phyloP scores from a whole-genome alignment of 148 eudicot genomes.

The Camellia granthamiana region DNA sequence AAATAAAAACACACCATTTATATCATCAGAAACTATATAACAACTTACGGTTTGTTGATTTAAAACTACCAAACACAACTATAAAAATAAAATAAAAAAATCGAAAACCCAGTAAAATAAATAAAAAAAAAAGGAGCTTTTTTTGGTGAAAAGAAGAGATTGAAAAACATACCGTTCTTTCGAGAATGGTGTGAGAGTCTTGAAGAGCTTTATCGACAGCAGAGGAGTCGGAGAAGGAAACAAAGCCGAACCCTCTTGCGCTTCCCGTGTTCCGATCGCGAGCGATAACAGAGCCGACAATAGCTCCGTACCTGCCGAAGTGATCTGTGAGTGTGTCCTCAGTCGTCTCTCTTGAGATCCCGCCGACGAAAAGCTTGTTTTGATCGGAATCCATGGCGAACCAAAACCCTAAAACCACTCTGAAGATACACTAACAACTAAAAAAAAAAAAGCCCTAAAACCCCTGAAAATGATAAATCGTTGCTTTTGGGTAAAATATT shows the following conservation, averaged over 20 bases:
- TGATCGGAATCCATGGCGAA: conserved; percentile 37
- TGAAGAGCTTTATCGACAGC: conserved; percentile 50
- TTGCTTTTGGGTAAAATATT: too few species aligned
- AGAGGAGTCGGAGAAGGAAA: conserved; percentile 53
- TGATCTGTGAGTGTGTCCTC: conserved; percentile 45
- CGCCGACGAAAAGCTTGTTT: conserved; percentile 72
- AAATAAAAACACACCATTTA: neutral
- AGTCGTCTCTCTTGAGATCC: conserved; percentile 59
- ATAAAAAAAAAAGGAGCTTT: neutral
- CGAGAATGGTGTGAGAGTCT: conserved; percentile 55
- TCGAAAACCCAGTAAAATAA: neutral
- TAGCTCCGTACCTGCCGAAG: conserved; percentile 53
- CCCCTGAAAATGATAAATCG: too few species aligned
- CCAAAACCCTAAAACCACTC: conserved; percentile 1
- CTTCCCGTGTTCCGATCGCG: conserved; percentile 54
- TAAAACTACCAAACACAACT: too few species aligned
- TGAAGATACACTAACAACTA: neutral
- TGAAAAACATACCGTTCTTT: conserved; percentile 47
- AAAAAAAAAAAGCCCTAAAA: neutral
- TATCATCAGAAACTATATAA: neutral
- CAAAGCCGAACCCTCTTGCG: conserved; percentile 79
- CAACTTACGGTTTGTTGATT: neutral
- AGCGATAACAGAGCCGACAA: conserved; percentile 39
- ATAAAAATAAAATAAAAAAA: neutral
- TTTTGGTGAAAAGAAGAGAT: neutral